Evolutionary conservation across 345 rosid genomes (phyloP).

Genomic region (Syzygium jambos): DNA sequence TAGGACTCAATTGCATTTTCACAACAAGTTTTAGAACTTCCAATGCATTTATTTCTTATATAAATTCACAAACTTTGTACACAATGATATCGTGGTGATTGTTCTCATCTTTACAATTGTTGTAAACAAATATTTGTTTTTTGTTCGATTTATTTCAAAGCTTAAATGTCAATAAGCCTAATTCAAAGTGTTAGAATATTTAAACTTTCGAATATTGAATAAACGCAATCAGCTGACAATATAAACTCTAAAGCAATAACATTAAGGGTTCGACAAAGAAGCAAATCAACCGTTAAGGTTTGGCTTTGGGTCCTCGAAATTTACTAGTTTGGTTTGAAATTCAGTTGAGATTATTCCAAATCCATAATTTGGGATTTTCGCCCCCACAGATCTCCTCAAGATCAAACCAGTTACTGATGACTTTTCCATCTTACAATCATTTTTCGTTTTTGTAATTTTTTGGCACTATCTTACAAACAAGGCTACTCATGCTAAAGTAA

Average conservation of each 20-base stretch:
- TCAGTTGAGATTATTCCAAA: not conserved
- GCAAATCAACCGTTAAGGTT: not conserved
- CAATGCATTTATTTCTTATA: no score
- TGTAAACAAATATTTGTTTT: not conserved
- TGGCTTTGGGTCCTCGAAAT: not conserved
- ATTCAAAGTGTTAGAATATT: not conserved
- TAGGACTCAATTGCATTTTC: no score
- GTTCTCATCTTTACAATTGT: not conserved
- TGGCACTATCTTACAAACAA: not conserved
- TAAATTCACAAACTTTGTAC: not conserved
- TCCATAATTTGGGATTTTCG: not conserved
- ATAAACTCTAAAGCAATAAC: not conserved
- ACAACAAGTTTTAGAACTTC: no score
- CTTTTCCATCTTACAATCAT: not conserved
- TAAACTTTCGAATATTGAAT: not conserved
- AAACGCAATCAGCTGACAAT: not conserved
- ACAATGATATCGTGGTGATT: not conserved
- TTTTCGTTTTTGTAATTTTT: not conserved
- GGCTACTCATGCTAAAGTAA: not conserved
- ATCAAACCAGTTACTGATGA: not conserved
- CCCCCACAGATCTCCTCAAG: not conserved
- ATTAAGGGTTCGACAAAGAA: not conserved
- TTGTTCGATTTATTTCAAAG: not conserved
- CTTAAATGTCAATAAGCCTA: not conserved
- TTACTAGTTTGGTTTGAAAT: not conserved